phyloP scores from a whole-genome alignment of 352 stramenopile species.

The Globisporangium middletonii region DNA sequence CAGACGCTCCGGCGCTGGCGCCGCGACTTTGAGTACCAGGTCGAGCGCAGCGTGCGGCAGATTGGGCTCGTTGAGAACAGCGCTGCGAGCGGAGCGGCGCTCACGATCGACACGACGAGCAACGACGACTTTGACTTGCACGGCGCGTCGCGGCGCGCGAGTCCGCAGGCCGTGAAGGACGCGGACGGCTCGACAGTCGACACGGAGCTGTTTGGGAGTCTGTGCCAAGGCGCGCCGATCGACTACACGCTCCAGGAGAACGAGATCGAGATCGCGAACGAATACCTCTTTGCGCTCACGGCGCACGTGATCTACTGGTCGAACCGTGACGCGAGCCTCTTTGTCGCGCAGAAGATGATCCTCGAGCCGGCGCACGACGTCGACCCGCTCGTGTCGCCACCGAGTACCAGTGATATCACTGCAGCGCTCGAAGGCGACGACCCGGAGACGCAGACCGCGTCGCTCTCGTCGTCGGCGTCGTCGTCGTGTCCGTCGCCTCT shows the following conservation, averaged over 20 bases:
- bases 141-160: slow-evolving; percentile 1
- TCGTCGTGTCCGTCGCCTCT: not conserved
- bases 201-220: slow-evolving; percentile 43
- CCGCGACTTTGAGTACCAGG: slow-evolving; percentile 68
- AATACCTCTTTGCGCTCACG: slow-evolving; percentile 91
- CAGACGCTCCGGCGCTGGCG: slow-evolving; percentile 68
- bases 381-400: not conserved
- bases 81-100: not conserved
- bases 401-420: not conserved
- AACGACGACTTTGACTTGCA: slow-evolving; percentile 7
- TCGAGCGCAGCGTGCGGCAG: slow-evolving; percentile 57
- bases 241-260: slow-evolving; percentile 92
- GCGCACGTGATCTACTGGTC: slow-evolving; percentile 92
- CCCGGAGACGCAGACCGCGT: slow-evolving; percentile 9
- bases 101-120: slow-evolving; percentile 10
- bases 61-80: slow-evolving; percentile 66
- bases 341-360: slow-evolving; percentile 87
- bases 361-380: slow-evolving; percentile 35
- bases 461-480: slow-evolving; percentile 12
- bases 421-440: not conserved
- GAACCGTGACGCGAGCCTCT: slow-evolving; percentile 89
- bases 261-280: slow-evolving; percentile 92
- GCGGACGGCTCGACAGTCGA: slow-evolving; percentile 33
- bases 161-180: slow-evolving; percentile 15
- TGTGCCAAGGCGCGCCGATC: slow-evolving; percentile 69